Percentiles rank a stretch among this genome's conserved stretches.
Evolutionary conservation across 2,329 filamentous ascomycete genomes (phyloP).

Genomic region (Ophidiomyces ophidiicola): DNA sequence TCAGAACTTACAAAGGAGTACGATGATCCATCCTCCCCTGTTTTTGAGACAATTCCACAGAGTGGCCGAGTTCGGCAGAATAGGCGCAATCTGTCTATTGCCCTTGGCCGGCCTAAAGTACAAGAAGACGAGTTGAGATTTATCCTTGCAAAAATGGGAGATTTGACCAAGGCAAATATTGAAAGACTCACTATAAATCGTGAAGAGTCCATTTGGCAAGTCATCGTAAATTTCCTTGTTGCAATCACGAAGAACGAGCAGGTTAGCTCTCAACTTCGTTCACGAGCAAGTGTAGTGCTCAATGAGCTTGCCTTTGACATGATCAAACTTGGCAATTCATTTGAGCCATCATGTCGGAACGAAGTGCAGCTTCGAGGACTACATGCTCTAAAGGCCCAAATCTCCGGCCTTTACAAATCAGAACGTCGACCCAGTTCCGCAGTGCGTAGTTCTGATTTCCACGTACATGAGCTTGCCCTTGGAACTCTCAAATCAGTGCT

Average conservation of each 20-base stretch:
- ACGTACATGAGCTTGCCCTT: slow-evolving; percentile 68
- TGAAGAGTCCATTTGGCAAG: slow-evolving; percentile 63
- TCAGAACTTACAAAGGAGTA: slow-evolving; percentile 39
- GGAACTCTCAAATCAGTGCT: slow-evolving; percentile 71
- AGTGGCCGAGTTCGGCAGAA: slow-evolving; percentile 26
- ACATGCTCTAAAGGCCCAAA: slow-evolving; percentile 50
- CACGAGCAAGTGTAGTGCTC: slow-evolving; percentile 52
- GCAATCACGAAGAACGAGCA: slow-evolving; percentile 32
- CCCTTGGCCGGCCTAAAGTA: slow-evolving; percentile 30
- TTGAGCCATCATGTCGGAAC: slow-evolving; percentile 39
- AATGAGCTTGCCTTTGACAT: slow-evolving; percentile 34
- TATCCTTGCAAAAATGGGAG: slow-evolving; percentile 60
- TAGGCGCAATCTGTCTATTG: slow-evolving; percentile 31
- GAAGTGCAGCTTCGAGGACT: slow-evolving; percentile 62
- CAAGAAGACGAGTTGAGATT: slow-evolving; percentile 36
- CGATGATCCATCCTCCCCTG: slow-evolving; percentile 26
- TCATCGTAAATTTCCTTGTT: slow-evolving; percentile 47
- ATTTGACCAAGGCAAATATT: slow-evolving; percentile 62
- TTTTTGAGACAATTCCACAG: slow-evolving; percentile 19
- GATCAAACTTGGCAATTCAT: slow-evolving; percentile 29
- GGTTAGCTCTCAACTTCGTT: slow-evolving; percentile 29
- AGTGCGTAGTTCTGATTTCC: slow-evolving; percentile 54
- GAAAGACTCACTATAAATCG: slow-evolving; percentile 58
- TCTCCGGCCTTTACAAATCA: slow-evolving; percentile 46
- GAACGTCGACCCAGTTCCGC: slow-evolving; percentile 45